These are phyloP conservation scores for Pestalotiopsis sp. DNA, from an alignment of 2,329 filamentous ascomycete species.

Conservation along the genomic window DNA sequence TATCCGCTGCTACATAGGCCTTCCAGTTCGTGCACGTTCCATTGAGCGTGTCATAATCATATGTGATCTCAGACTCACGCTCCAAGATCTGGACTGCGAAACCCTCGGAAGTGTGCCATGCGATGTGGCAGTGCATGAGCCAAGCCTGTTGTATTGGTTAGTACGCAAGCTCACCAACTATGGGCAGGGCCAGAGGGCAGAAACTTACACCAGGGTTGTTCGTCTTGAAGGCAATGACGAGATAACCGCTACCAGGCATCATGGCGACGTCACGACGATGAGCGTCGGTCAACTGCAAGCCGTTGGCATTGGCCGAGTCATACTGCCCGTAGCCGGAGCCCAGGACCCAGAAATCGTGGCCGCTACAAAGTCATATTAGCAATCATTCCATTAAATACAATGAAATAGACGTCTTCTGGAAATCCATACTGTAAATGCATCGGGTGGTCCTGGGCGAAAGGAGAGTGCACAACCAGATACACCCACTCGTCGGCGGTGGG, in stretches of 20 bases:
- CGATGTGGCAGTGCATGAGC: conserved; percentile 41
- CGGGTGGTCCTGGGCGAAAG: conserved; percentile 32
- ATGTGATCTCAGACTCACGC: conserved; percentile 28
- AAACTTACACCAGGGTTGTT: conserved; percentile 53
- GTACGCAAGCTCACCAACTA: too few relatives aligned
- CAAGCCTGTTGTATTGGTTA: not conserved
- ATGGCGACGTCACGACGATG: conserved; percentile 50
- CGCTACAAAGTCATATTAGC: conserved; percentile 16
- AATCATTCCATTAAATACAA: too few relatives aligned
- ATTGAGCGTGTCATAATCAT: conserved; percentile 24
- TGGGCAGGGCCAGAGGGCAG: too few relatives aligned
- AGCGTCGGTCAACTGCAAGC: conserved; percentile 43
- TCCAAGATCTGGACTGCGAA: conserved; percentile 55
- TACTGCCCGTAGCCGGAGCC: conserved; percentile 32
- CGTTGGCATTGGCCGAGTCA: conserved; percentile 17
- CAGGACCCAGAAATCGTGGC: conserved; percentile 44
- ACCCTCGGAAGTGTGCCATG: conserved; percentile 50
- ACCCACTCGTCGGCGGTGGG: conserved; percentile 32
- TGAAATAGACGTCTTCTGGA: too few relatives aligned
- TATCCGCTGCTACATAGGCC: conserved; percentile 22
- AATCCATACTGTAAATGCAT: conserved; percentile 39
- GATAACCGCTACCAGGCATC: conserved; percentile 44
- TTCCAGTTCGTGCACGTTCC: conserved; percentile 28
- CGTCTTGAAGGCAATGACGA: conserved; percentile 50
- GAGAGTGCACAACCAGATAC: conserved; percentile 33